phyloP scores from a whole-genome alignment of 768 basidiomycete species.

The Leccinum pellstonianum region DNA sequence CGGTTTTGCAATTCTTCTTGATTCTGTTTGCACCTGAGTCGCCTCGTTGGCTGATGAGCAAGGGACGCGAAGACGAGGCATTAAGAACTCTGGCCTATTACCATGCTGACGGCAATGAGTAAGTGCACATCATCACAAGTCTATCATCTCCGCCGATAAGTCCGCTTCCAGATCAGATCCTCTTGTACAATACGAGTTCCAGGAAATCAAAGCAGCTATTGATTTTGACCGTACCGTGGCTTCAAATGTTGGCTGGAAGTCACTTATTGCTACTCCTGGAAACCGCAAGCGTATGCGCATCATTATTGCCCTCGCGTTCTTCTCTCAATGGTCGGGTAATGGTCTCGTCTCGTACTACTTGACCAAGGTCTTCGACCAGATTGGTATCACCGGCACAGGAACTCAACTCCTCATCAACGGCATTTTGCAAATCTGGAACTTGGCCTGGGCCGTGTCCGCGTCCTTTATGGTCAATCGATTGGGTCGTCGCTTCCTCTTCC shows the following conservation, averaged over 20 bases:
- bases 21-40: slow-evolving; percentile 78
- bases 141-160: background rate
- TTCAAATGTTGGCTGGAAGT: slow-evolving; percentile 64
- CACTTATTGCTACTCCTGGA: slow-evolving; percentile 62
- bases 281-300: slow-evolving; percentile 77
- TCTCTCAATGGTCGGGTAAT: slow-evolving; percentile 86
- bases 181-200: slow-evolving; percentile 69
- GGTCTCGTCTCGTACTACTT: slow-evolving; percentile 85
- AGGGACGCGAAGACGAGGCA: slow-evolving; percentile 70
- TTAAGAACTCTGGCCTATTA: slow-evolving; percentile 73
- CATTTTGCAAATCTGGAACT: slow-evolving; percentile 82
- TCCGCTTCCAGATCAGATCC: slow-evolving; percentile 48
- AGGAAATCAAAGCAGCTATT: slow-evolving; percentile 79
- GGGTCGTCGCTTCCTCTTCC: slow-evolving; percentile 71
- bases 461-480: slow-evolving; percentile 61
- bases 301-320: slow-evolving; percentile 76
- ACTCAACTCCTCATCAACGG: slow-evolving; percentile 82
- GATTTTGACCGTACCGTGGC: slow-evolving; percentile 62
- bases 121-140: slow-evolving; percentile 14
- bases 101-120: slow-evolving; percentile 75
- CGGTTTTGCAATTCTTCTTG: slow-evolving; percentile 61
- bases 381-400: slow-evolving; percentile 60
- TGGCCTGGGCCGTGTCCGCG: slow-evolving; percentile 58
- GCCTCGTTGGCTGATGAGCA: slow-evolving; percentile 79
- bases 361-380: slow-evolving; percentile 64